Base-by-base conservation (phyloP, 1,139 yeast species). In the Taphrina confusa region DNA sequence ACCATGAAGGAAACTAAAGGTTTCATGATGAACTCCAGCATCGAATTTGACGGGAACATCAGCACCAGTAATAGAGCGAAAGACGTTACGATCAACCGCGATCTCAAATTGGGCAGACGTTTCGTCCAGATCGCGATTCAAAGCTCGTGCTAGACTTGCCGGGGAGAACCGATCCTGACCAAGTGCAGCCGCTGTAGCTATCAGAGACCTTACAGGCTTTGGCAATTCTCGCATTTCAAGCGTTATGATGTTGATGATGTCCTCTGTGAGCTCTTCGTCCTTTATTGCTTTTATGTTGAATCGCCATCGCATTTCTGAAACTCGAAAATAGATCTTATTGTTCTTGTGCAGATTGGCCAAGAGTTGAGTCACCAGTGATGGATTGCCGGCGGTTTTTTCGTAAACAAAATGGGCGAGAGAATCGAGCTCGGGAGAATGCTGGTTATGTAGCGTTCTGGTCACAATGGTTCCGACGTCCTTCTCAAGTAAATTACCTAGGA, bases 1-100 rank as follows among this genome's bases (percentile, higher is more conserved):
- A 27, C 25, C 54, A 20, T 51, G 49, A 23, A 51, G 22, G 49
- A 51, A 51, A 16, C 57, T 16, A 30, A 18, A 51, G 4, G 20
- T 25, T n/a, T 31, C 31, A 18, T 28, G 23, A 20, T 18, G 22
- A 1, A 30, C 4, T 23, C 14, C 23, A 11, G 28, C 12, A 8
- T 12, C 28, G 6, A 20, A 12, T 5, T 20, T 9, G 23, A n/a
- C 14, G 23, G n/a, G 39, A 11, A 33, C 42, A 22, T 49, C 40
- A 8, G 44, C n/a, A n/a, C 25, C 42, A 8, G 42, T 9, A 16
- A 37, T 16, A 18, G 18, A 22, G 23, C 27, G 33, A 12, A 49
- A 49, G 9, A 49, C 23, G 20, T 34, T 49, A 3, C 33, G 36
- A 18, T 39, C 47, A 27, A 51, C 37, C 2, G 57, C 57, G 8